These are phyloP conservation scores for Lichenothelia convexa DNA, from an alignment of 495 filamentous ascomycete species.

Conservation along the genomic window DNA sequence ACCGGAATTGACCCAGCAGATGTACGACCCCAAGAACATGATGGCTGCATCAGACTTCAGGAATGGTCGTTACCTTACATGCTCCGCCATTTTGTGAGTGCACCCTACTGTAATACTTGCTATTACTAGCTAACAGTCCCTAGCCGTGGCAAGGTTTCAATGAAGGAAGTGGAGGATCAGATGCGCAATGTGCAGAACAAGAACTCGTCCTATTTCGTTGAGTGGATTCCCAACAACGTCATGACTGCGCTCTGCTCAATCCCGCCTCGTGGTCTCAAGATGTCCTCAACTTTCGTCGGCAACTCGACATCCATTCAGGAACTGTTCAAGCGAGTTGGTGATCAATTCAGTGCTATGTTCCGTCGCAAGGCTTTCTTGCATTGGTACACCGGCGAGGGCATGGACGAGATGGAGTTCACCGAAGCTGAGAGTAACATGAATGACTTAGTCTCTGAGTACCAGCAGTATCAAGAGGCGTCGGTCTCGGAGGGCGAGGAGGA, in stretches of 20 bases:
- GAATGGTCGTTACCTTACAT: conserved; percentile 98
- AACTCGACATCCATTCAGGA: conserved; percentile 99
- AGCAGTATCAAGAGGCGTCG: conserved; percentile 99
- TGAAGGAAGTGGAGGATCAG: conserved; percentile 99
- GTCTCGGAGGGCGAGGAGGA: conserved; percentile 59
- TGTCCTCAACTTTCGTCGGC: conserved; percentile 98
- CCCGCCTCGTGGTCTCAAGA: conserved; percentile 92
- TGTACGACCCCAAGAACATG: conserved; percentile 99
- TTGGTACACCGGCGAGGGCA: conserved; percentile 99
- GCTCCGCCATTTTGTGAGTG: conserved; percentile 87
- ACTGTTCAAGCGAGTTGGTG: conserved; percentile 99
- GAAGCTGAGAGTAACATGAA: conserved; percentile 99
- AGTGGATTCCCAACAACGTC: conserved; percentile 99
- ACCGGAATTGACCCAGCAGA: conserved; percentile 98
- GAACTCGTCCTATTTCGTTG: conserved; percentile 99
- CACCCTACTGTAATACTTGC: not conserved
- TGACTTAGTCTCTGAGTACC: conserved; percentile 98
- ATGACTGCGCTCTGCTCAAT: conserved; percentile 99
- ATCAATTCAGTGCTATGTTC: conserved; percentile 99
- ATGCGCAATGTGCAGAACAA: conserved; percentile 99
- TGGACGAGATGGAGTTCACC: conserved; percentile 99
- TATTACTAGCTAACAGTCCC: conserved; percentile 15
- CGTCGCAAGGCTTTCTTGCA: conserved; percentile 99
- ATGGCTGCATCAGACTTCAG: conserved; percentile 99
- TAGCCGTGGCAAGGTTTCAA: conserved; percentile 96